These are phyloP conservation scores for Pueraria montana DNA, from an alignment of 306 rosid genomes.

Conservation along the genomic window DNA sequence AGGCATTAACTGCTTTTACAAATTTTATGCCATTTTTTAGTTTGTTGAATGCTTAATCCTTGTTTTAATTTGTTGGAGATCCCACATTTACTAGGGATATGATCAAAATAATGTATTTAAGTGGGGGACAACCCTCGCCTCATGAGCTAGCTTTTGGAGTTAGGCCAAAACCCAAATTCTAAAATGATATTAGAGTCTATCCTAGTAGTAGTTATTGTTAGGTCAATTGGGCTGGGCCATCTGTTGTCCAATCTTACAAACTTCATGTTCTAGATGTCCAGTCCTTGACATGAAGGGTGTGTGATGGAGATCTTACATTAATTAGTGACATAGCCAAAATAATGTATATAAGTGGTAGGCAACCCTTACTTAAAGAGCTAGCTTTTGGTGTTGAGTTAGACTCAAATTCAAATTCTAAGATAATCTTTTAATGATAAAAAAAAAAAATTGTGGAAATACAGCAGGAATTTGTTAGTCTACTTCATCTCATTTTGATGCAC, in stretches of 20 bases:
- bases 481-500: conserved; percentile 40
- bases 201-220: background rate
- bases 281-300: background rate
- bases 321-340: background rate
- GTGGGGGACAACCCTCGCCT: background rate
- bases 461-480: background rate
- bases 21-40: conserved; percentile 23
- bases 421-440: conserved; percentile 27
- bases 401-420: background rate
- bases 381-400: background rate
- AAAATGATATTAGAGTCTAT: background rate
- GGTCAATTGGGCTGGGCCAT: background rate
- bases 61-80: background rate
- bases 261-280: background rate
- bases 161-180: background rate
- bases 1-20: conserved; percentile 30
- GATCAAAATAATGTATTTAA: background rate
- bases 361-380: background rate
- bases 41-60: conserved; percentile 25
- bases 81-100: background rate
- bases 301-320: background rate
- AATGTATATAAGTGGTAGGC: background rate
- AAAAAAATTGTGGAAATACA: conserved; percentile 20
- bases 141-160: background rate
- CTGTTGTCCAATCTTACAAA: background rate